Conservation (phyloP, 768 basidiomycete genomes). For the Boletus pseudo-olivaceus region DNA sequence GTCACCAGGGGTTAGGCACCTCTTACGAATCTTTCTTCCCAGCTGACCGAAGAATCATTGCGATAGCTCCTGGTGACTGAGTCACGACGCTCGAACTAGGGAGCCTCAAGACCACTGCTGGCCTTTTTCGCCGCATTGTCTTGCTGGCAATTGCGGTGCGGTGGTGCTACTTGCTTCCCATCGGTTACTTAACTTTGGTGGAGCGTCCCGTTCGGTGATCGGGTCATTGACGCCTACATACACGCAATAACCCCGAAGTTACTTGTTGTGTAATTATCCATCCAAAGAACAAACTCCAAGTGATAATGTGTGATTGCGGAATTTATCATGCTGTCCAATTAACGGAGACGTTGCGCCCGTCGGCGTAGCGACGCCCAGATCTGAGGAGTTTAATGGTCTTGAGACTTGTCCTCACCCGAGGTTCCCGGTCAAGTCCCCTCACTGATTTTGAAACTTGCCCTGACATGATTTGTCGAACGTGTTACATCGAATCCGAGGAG, state of each 20-base stretch:
- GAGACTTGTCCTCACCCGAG: not conserved
- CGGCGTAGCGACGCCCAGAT: too few species aligned
- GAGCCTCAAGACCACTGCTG: not conserved
- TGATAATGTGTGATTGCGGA: too few species aligned
- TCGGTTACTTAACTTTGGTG: conserved; percentile 2
- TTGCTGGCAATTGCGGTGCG: not conserved
- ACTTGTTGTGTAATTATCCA: not conserved
- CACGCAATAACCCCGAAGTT: not conserved
- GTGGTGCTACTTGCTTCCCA: conserved; percentile 4
- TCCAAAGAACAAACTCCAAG: too few species aligned
- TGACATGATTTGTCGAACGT: not conserved
- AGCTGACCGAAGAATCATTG: too few species aligned
- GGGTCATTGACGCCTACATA: not conserved
- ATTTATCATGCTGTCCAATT: too few species aligned
- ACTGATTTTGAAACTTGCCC: not conserved
- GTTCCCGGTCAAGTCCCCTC: not conserved
- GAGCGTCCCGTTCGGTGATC: not conserved
- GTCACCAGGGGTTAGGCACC: not conserved
- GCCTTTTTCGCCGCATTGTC: not conserved
- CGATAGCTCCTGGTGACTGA: too few species aligned
- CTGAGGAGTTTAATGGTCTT: not conserved
- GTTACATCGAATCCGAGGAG: not conserved
- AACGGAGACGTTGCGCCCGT: not conserved
- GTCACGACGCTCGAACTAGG: not conserved
- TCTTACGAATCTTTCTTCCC: not conserved